Evolutionary conservation across 2,329 filamentous ascomycete species (phyloP), one percentile per base, ranked within the genome.

Genomic region (Neonectria faginata): DNA sequence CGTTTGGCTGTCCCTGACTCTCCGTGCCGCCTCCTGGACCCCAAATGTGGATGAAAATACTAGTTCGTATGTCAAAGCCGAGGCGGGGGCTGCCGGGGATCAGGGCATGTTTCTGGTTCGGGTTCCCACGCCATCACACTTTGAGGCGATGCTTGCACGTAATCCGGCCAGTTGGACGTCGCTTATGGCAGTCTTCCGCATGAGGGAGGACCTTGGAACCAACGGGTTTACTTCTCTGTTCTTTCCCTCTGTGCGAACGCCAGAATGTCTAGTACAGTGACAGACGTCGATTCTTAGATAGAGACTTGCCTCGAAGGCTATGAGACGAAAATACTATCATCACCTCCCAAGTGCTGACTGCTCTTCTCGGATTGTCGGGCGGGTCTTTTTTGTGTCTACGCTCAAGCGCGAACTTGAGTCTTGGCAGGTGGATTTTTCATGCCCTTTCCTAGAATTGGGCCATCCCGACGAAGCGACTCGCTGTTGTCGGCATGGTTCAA

Each of bases 21-120:
- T 56, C 63, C 45, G 66, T 61, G 54, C 57, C 64, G 57, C 64
- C 51, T 64, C 57, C 64, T 62, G 41, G 45, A 39, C 60, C 39
- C 59, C 25, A 39, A 68, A 51, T 52, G 52, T 22, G 65, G 52
- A 27, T 42, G 25, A 33, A 22, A 53, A 39, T 47, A 39, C 47
- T 52, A 57, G 57, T 58, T 58, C 47, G 64, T 64, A 47, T 45
- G 56, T 67, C 45, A 53, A 52, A 44, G 45, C 65, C 56, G 36
- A 41, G 39, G 42, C 47, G 52, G 56, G 57, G 51, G 33, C 31
- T 54, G n/a, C 10, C 59, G 36, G 59, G 44, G 33, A 55, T 39
- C 27, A 53, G 45, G 59, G 62, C 42, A 54, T 36, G 58, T 42
- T 22, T 63, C 42, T 51, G 25, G 44, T 25, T 5, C 10, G 41